Conservation (phyloP, 139 green algal genomes). For the Ettlia oleoabundans region DNA sequence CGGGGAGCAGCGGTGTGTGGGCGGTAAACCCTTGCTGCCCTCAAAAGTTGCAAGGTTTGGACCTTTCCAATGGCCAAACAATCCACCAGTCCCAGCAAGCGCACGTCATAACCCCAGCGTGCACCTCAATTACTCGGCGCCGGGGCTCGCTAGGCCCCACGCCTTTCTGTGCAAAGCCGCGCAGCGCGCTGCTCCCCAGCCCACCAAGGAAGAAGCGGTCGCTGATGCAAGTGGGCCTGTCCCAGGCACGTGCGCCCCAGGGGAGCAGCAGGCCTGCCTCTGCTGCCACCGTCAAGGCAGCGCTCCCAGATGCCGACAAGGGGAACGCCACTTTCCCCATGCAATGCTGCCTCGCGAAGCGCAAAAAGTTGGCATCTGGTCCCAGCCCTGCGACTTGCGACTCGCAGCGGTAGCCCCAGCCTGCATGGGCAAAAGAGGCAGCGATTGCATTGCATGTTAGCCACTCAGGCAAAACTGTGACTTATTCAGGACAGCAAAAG, state of each 20-base stretch:
- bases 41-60: too few relatives aligned
- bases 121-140: slow-evolving; percentile 28
- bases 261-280: slow-evolving; percentile 65
- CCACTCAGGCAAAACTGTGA: neutral
- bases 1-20: too few relatives aligned
- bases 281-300: slow-evolving; percentile 26
- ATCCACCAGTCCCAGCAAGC: too few relatives aligned
- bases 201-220: slow-evolving; percentile 78
- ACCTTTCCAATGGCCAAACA: too few relatives aligned
- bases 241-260: slow-evolving; percentile 39
- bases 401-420: slow-evolving; percentile 48
- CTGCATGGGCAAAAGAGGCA: slow-evolving; percentile 8
- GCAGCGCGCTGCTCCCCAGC: slow-evolving; percentile 48
- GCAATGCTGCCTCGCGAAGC: slow-evolving; percentile 58
- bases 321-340: slow-evolving; percentile 25
- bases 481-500: neutral
- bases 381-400: slow-evolving; percentile 67
- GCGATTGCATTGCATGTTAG: neutral
- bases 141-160: slow-evolving; percentile 62
- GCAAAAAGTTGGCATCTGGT: slow-evolving; percentile 46
- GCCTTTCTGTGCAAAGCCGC: slow-evolving; percentile 70
- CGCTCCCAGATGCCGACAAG: slow-evolving; percentile 20
- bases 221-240: slow-evolving; percentile 52
- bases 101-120: too few relatives aligned
- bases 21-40: too few relatives aligned